Base-by-base conservation (phyloP, 1,284 basidiomycete species). In the Bjerkandera adusta region DNA sequence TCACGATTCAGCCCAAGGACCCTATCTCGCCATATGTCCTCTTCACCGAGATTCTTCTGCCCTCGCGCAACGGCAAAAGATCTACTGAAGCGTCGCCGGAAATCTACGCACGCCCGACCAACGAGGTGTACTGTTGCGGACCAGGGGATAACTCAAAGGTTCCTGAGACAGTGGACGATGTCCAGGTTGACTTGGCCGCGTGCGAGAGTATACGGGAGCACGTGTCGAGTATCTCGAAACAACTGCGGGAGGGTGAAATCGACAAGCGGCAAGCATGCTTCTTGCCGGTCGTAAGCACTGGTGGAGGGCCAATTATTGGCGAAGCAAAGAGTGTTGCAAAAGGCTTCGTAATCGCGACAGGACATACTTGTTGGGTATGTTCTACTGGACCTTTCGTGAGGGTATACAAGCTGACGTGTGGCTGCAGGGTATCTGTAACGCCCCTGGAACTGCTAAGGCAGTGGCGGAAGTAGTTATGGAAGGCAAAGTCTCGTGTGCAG, bases 61-160 rank as follows among this genome's bases (percentile, higher is more conserved):
- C 33, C 41, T 15, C 11, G 13, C 34, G 8, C 18, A 22, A 12
- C 32, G 7, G 37, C 50, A 29, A 36, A 47, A 36, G 50, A 47
- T 38, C n/a, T n/a, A n/a, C n/a, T n/a, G 50, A 45, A 20, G 74
- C 68, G 13, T 71, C 71, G 6, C 83, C 85, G 11, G 85, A 87
- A 59, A 83, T 87, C 32, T 87, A 88, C 57, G 77, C 84, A 2
- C 79, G 85, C 1, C 83, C 83, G 8, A 73, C 76, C 41, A 75
- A 78, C 56, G 81, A 85, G 59, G 76, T 86, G 10, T 88, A 87
- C 55, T 80, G 77, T 8, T 87, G 85, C 58, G 82, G 83, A 1
- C 75, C 81, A 1, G 81, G 81, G 5, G 85, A 88, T 59, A 73
- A 79, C 54, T 68, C 69, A 0, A 65, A 70, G 3, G 69, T 87